phyloP scores from a whole-genome alignment of 176 grass and related monocot genomes.

The Aechmea fasciata region DNA sequence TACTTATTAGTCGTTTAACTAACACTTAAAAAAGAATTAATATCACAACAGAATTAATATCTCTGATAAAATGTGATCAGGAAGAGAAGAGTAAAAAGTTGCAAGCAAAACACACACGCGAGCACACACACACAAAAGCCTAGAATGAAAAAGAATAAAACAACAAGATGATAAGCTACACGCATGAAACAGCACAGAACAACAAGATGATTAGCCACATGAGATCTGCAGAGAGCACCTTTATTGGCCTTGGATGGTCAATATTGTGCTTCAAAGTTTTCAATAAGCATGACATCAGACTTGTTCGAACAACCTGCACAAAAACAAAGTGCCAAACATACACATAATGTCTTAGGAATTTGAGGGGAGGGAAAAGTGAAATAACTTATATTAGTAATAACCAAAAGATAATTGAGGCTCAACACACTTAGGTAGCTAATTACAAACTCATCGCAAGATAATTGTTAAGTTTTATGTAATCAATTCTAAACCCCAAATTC shows the following conservation, averaged over 20 bases:
- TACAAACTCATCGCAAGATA: no score
- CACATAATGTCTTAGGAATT: background rate
- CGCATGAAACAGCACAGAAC: background rate
- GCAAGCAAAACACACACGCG: no score
- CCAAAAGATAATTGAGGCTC: background rate
- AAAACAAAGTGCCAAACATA: conserved; percentile 14
- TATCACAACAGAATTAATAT: no score
- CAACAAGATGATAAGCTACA: no score
- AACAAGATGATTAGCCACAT: background rate
- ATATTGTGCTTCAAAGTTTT: conserved; percentile 98
- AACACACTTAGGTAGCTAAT: background rate
- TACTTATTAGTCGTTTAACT: no score
- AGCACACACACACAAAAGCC: no score
- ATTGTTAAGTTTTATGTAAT: no score
- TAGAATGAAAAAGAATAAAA: no score
- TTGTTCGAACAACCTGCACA: conserved; percentile 79
- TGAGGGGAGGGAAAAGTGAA: background rate
- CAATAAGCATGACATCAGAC: conserved; percentile 81
- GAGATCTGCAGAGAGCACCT: conserved; percentile 30
- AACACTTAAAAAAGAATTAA: no score
- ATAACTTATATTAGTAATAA: background rate
- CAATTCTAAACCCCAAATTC: no score
- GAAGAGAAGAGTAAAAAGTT: no score
- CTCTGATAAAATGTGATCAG: background rate
- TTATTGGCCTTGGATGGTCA: conserved; percentile 91